Conservation (phyloP, 768 basidiomycete genomes). For the Coprinopsis marcescibilis region DNA sequence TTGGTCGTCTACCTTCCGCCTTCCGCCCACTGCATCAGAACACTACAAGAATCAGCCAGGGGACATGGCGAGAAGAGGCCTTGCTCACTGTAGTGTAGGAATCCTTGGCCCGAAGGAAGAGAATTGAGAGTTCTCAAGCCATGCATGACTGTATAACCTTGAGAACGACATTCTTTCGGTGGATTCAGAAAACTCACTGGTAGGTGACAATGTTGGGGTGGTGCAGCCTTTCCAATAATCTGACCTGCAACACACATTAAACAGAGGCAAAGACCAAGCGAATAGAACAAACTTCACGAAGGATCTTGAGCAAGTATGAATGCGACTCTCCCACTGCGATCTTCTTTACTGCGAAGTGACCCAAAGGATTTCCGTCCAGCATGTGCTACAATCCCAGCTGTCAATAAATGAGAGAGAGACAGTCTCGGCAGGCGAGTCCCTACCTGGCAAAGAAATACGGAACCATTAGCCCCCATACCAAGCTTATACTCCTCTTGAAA, state of each 20-base stretch:
- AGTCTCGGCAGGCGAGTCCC: slow-evolving; percentile 8
- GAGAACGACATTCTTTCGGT: slow-evolving; percentile 1
- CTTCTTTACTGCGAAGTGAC: slow-evolving; percentile 93
- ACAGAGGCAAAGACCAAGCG: slow-evolving; percentile 36
- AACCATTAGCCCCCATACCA: slow-evolving; percentile 94
- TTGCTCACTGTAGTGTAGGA: slow-evolving; percentile 78
- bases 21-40: slow-evolving; percentile 93
- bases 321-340: slow-evolving; percentile 92
- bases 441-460: slow-evolving; percentile 84
- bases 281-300: slow-evolving; percentile 59
- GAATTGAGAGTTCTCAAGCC: slow-evolving; percentile 84
- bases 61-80: not conserved
- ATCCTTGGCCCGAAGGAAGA: slow-evolving; percentile 86
- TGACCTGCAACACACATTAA: slow-evolving; percentile 5
- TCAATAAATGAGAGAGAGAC: not conserved
- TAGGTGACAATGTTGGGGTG: slow-evolving; percentile 95
- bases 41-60: slow-evolving; percentile 32
- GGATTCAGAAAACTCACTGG: slow-evolving; percentile 40
- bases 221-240: slow-evolving; percentile 64
- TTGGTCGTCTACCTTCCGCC: slow-evolving; percentile 50
- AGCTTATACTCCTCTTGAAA: slow-evolving; percentile 86
- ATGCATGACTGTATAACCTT: slow-evolving; percentile 54
- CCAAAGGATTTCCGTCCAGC: slow-evolving; percentile 82
- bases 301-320: slow-evolving; percentile 73
- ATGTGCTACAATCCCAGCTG: slow-evolving; percentile 52